Conservation (phyloP, 106 monocot species). For the Apostasia shenzhenica region DNA sequence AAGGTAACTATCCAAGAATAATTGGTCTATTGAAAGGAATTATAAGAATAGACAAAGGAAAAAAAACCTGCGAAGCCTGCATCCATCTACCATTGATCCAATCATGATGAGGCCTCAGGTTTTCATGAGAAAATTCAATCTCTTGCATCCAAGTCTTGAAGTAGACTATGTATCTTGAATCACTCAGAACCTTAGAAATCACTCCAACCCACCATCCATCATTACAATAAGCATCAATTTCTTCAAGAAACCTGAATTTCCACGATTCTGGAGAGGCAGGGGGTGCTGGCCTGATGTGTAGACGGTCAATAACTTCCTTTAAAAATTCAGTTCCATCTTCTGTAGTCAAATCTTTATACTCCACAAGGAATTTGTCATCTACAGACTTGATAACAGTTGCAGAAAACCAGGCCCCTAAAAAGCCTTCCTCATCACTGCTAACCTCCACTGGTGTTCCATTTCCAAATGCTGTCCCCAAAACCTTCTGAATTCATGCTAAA, state of each 20-base stretch:
- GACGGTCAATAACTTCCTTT: constrained; percentile 48
- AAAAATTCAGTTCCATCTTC: constrained; percentile 52
- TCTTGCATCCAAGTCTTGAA: constrained; percentile 65
- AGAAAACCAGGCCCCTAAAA: constrained; percentile 57
- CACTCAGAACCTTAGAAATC: constrained; percentile 46
- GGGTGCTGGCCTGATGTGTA: constrained; percentile 61
- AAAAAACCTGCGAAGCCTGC: constrained; percentile 32
- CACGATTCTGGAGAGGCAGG: constrained; percentile 7
- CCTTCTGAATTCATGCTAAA: constrained; percentile 17
- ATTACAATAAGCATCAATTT: constrained; percentile 67
- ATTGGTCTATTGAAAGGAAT: not conserved
- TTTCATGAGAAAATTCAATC: constrained; percentile 32
- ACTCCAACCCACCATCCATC: constrained; percentile 95
- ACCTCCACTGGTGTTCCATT: constrained; percentile 52
- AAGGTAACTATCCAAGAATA: too few species aligned
- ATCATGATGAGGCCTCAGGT: constrained; percentile 67
- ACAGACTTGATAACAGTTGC: constrained; percentile 36
- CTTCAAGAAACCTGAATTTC: constrained; percentile 56
- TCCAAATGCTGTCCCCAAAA: constrained; percentile 5
- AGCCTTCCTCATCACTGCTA: constrained; percentile 74
- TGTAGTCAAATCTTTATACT: constrained; percentile 43
- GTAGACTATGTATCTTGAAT: constrained; percentile 54
- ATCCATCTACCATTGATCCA: constrained; percentile 70
- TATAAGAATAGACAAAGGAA: not conserved
- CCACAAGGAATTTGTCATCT: constrained; percentile 39